Conservation (phyloP, 768 basidiomycete species). For the Cytidiella melzeri region DNA sequence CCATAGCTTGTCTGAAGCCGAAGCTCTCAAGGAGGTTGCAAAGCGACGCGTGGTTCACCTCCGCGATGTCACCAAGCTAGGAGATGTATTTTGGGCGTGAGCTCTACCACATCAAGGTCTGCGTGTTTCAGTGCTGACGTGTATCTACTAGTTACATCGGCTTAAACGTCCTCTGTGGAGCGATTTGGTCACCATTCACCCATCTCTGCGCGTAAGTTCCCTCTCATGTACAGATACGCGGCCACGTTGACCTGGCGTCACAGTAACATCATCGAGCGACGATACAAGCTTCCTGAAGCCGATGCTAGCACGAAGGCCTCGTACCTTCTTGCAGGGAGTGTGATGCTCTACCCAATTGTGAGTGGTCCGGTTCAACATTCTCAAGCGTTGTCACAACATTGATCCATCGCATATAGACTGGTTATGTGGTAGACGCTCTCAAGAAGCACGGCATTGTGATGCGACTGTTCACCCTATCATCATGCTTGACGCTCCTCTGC, state of each 20-base stretch:
- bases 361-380: slow-evolving; percentile 17
- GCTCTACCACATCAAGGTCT: slow-evolving; percentile 17
- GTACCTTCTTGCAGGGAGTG: slow-evolving; percentile 62
- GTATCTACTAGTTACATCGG: slow-evolving; percentile 51
- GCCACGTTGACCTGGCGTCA: background rate
- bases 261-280: slow-evolving; percentile 69
- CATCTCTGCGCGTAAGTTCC: slow-evolving; percentile 63
- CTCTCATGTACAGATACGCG: background rate
- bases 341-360: slow-evolving; percentile 67
- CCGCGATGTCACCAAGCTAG: slow-evolving; percentile 55
- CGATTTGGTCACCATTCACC: slow-evolving; percentile 73
- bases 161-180: slow-evolving; percentile 69
- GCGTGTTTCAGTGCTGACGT: background rate
- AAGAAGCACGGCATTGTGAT: slow-evolving; percentile 54
- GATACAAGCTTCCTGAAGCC: slow-evolving; percentile 55
- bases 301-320: slow-evolving; percentile 61
- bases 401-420: slow-evolving; percentile 36
- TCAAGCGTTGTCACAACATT: background rate
- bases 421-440: slow-evolving; percentile 56
- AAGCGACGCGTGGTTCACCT: slow-evolving; percentile 59
- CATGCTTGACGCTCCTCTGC: slow-evolving; percentile 50
- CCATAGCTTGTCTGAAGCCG: slow-evolving; percentile 47
- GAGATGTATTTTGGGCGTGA: slow-evolving; percentile 77
- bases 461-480: slow-evolving; percentile 52
- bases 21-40: slow-evolving; percentile 59